Evolutionary conservation across 352 stramenopile genomes (phyloP), one percentile per base, ranked within the genome.

Genomic region (Phytopythium cucurbitacearum): DNA sequence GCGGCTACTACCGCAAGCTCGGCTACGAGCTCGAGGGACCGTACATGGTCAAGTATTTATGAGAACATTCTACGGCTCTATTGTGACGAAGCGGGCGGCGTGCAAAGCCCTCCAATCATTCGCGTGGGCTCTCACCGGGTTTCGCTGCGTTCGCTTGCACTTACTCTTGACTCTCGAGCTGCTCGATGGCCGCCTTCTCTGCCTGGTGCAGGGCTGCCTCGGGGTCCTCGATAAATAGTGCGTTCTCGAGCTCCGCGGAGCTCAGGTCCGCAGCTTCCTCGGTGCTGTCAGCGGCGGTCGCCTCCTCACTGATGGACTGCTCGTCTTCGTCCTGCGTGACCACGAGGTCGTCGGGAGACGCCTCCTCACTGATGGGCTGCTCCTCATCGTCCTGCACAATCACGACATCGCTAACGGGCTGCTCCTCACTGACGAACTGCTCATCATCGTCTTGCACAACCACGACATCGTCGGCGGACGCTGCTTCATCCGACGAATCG

Each of bases 1-100:
- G 96, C 28, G 81, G 98, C 64, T 99, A 98, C 73, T 99, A 99
- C 71, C 80, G 95, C 46, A 98, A 98, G 73, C 80, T 99, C 54
- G 96, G 95, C 35, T 99, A 98, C 72, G 77, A 97, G 50, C 76
- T 98, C 48, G 94, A 98, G 69, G 96, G 96, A 42, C 89, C 93
- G 7, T 99, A 98, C 77, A 99, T 99, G 96, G 96, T 80, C 62
- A 99, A 99, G 67, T 84, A 80, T 78, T 73, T 87, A 68, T 87
- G 55, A 81, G 39, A 13, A 36, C 3, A 5, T 41, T 41, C 40
- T 44, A 44, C 40, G 40, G 40, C n/a, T 44, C 40, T 44, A 44
- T 41, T 41, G 38, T 41, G 3, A 28, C 21, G 21, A 28, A 28
- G 21, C 21, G 21, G 21, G 21, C 21, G 21, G 21, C 21, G 21